Conservation (phyloP, 1,284 basidiomycete genomes). For the Ceratobasidium sp. region DNA sequence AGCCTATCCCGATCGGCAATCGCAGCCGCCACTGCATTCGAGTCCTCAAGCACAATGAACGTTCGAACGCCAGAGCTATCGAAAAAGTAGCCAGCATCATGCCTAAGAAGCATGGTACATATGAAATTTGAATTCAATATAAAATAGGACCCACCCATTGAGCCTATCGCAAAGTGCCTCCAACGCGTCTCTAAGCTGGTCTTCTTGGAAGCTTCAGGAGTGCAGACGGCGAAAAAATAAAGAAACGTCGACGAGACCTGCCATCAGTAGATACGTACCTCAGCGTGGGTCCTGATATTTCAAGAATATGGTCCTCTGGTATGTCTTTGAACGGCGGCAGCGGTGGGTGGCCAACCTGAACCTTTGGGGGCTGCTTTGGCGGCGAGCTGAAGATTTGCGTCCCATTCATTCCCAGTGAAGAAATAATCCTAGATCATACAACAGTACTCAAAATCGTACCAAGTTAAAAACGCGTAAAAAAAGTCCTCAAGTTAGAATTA, state of each 20-base stretch:
- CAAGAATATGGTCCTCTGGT: conserved; percentile 21
- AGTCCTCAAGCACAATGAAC: conserved; percentile 23
- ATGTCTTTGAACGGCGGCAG: conserved; percentile 32
- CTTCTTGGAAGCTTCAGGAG: conserved; percentile 35
- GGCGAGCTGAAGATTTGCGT: conserved; percentile 29
- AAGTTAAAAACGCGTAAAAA: conserved; percentile 32
- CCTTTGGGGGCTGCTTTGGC: conserved; percentile 33
- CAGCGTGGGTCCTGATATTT: conserved; percentile 20
- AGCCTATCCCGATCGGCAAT: conserved; percentile 35
- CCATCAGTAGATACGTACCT: conserved; percentile 27
- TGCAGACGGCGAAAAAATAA: conserved; percentile 27
- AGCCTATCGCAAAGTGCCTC: conserved; percentile 35
- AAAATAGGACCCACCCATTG: conserved; percentile 3
- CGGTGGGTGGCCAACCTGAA: conserved; percentile 37
- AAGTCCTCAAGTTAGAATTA: conserved; percentile 33
- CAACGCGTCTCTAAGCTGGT: conserved; percentile 38
- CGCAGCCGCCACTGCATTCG: conserved; percentile 20
- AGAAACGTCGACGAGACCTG: conserved; percentile 14
- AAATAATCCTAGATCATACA: conserved; percentile 38
- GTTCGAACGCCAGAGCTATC: conserved; percentile 31
- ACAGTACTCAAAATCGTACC: conserved; percentile 1
- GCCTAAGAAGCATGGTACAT: neutral
- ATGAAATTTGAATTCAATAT: neutral
- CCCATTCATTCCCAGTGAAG: conserved; percentile 33
- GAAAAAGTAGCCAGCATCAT: conserved; percentile 35